phyloP scores from a whole-genome alignment of 371 early-diverging fungal genomes.

The Parasitella parasitica region DNA sequence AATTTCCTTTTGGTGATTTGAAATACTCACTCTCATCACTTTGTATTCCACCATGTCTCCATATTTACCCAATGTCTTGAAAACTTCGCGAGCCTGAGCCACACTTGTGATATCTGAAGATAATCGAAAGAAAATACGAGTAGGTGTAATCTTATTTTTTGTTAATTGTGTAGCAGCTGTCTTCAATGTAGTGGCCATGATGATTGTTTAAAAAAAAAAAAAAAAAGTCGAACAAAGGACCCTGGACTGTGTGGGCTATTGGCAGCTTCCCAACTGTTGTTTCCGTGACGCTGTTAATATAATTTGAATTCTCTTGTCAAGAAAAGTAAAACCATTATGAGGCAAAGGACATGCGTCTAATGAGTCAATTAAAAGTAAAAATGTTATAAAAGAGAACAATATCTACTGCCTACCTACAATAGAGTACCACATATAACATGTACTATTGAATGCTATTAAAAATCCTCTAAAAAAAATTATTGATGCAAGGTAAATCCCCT shows the following conservation, averaged over 20 bases:
- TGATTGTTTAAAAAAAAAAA: neutral
- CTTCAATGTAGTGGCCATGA: slow-evolving; percentile 4
- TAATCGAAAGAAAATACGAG: slow-evolving; percentile 22
- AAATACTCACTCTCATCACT: slow-evolving; percentile 26
- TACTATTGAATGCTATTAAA: no score
- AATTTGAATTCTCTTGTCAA: no score
- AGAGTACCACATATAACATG: no score
- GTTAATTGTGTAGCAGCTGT: neutral
- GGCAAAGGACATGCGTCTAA: no score
- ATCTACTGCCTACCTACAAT: no score
- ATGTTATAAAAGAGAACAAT: no score
- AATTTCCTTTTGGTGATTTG: slow-evolving; percentile 21
- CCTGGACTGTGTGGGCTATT: neutral
- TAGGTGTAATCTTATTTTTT: slow-evolving; percentile 7
- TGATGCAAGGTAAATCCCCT: no score
- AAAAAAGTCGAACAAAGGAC: neutral
- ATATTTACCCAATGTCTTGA: slow-evolving; percentile 20
- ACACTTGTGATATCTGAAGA: slow-evolving; percentile 12
- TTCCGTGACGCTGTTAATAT: neutral
- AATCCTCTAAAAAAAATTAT: no score
- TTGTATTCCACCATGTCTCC: slow-evolving; percentile 34
- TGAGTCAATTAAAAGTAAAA: no score
- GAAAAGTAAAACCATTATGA: no score
- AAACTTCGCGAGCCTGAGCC: slow-evolving; percentile 25
- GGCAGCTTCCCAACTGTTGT: neutral